Percentiles rank a stretch among this genome's conserved stretches.
These are phyloP conservation scores for Zygosaccharomyces pseudobailii DNA, from an alignment of 1,139 yeast genomes.

Conservation along the genomic window DNA sequence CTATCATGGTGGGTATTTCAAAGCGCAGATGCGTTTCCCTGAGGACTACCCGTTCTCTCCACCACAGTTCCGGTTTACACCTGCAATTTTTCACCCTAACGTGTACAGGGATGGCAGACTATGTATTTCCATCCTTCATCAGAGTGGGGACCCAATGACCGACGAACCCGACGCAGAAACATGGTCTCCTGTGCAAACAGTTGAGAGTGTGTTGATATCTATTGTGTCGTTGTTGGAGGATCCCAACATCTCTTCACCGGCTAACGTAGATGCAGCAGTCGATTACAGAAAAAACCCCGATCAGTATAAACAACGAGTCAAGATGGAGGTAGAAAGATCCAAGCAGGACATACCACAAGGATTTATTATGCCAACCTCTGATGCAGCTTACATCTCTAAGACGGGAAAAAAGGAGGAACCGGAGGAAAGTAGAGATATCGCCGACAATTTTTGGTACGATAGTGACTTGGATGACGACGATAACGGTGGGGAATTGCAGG, in stretches of 20 bases:
- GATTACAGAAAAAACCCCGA: slow-evolving; percentile 83
- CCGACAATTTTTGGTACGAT: slow-evolving; percentile 85
- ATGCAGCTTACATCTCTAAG: slow-evolving; percentile 48
- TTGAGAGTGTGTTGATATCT: slow-evolving; percentile 82
- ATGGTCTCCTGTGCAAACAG: slow-evolving; percentile 97
- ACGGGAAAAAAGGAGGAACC: slow-evolving; percentile 16
- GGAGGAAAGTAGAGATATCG: slow-evolving; percentile 63
- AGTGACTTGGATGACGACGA: slow-evolving; percentile 41
- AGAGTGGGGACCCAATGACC: slow-evolving; percentile 80
- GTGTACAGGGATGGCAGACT: slow-evolving; percentile 90
- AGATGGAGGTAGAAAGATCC: slow-evolving; percentile 78
- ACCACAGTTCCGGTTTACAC: slow-evolving; percentile 86
- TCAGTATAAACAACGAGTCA: slow-evolving; percentile 72
- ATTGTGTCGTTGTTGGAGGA: slow-evolving; percentile 87
- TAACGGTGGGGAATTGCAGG: slow-evolving; percentile 23
- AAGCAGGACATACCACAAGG: slow-evolving; percentile 82
- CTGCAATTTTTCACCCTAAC: slow-evolving; percentile 92
- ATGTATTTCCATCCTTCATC: slow-evolving; percentile 88
- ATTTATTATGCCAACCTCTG: slow-evolving; percentile 70
- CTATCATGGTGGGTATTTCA: slow-evolving; percentile 94
- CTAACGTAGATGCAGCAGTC: slow-evolving; percentile 94
- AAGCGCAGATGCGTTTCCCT: slow-evolving; percentile 92
- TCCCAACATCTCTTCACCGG: slow-evolving; percentile 90
- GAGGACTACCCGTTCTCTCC: slow-evolving; percentile 87
- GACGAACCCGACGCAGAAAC: slow-evolving; percentile 92